Evolutionary conservation across 345 rosid species (phyloP).

Genomic region (Salix purpurea): DNA sequence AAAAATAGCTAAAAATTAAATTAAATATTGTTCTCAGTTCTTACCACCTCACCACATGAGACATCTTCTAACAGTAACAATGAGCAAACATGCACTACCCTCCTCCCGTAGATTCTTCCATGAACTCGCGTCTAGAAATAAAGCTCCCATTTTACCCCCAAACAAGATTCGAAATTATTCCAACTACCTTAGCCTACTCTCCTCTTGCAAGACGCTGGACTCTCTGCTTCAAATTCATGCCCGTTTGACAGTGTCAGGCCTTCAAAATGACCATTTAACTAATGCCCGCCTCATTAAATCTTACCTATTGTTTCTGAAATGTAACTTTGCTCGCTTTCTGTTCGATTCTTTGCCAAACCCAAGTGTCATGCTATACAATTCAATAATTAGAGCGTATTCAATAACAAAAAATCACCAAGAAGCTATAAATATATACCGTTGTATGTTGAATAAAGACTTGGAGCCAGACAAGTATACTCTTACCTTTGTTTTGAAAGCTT

Average conservation of each 20-base stretch:
- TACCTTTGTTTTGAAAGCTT: conserved; percentile 63
- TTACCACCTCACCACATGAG: background rate
- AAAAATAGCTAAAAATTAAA: too few relatives aligned
- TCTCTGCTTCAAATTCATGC: conserved; percentile 45
- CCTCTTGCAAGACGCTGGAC: conserved; percentile 38
- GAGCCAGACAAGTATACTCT: conserved; percentile 55
- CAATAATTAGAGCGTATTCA: conserved; percentile 46
- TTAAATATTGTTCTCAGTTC: too few relatives aligned
- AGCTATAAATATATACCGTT: conserved; percentile 39
- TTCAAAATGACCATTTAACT: conserved; percentile 21
- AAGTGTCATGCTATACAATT: conserved; percentile 42
- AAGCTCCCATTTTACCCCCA: background rate
- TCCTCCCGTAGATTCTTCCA: background rate
- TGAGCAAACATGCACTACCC: background rate
- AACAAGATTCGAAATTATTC: background rate
- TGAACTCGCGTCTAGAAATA: background rate
- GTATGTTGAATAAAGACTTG: conserved; percentile 35
- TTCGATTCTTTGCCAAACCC: conserved; percentile 43
- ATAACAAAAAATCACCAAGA: conserved; percentile 32
- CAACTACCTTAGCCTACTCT: conserved; percentile 25
- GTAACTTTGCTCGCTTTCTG: conserved; percentile 41
- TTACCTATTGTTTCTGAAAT: conserved; percentile 38
- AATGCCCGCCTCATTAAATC: conserved; percentile 39
- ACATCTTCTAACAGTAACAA: background rate
- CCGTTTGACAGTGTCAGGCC: conserved; percentile 40